Evolutionary conservation across 495 filamentous ascomycete species (phyloP).

Genomic region (Poronia punctata): DNA sequence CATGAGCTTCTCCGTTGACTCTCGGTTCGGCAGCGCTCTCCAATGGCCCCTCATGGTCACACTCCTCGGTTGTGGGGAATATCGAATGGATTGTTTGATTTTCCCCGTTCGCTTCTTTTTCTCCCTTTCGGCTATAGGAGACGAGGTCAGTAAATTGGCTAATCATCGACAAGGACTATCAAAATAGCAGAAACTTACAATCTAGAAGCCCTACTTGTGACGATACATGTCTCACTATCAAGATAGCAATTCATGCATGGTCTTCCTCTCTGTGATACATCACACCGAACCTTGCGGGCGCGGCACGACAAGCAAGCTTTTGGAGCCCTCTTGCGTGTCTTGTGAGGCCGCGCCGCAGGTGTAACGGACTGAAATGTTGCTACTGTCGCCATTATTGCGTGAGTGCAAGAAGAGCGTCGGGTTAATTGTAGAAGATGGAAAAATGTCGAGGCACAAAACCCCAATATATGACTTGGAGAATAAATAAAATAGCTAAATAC

Average conservation of each 20-base stretch:
- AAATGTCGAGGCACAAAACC: not conserved
- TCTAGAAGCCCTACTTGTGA: conserved; percentile 35
- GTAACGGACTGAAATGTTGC: not conserved
- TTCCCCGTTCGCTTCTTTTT: conserved; percentile 17
- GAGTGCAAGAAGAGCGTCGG: not conserved
- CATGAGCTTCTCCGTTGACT: conserved; percentile 12
- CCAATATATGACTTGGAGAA: conserved; percentile 1
- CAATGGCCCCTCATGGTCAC: conserved; percentile 12
- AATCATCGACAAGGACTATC: conserved; percentile 11
- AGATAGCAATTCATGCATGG: conserved; percentile 46
- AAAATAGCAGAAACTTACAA: conserved; percentile 25
- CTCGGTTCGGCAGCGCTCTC: conserved; percentile 22
- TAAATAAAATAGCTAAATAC: conserved; percentile 2
- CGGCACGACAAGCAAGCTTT: conserved; percentile 44
- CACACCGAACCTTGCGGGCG: conserved; percentile 46
- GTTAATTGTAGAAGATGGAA: not conserved
- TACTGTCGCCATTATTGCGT: conserved; percentile 5
- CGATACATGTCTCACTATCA: conserved; percentile 26
- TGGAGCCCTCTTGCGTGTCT: conserved; percentile 34
- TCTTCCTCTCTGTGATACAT: conserved; percentile 40
- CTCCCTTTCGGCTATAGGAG: conserved; percentile 18
- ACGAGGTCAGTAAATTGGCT: not conserved
- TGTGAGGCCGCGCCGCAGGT: conserved; percentile 6
- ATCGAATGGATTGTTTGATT: conserved; percentile 16
- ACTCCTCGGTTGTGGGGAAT: conserved; percentile 14